Conservation (phyloP, 306 rosid species). For the Corylus americana region DNA sequence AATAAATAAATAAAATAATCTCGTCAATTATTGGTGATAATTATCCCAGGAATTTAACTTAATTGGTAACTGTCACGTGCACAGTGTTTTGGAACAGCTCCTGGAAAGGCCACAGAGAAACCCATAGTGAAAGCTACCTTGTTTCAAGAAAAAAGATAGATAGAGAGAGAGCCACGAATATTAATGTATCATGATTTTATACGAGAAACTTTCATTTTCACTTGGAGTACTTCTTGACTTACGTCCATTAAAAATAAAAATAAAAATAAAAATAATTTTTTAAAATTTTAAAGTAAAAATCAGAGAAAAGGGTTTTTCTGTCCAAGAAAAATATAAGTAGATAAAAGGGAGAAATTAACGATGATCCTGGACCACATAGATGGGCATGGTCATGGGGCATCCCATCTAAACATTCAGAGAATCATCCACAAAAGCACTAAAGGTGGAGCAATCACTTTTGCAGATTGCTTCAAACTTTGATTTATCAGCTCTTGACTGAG, state of each 20-base stretch:
- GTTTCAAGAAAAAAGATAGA: not conserved
- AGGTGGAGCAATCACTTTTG: constrained; percentile 52
- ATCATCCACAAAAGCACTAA: constrained; percentile 55
- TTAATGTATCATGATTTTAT: not conserved
- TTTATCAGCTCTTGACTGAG: constrained; percentile 23
- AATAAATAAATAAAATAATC: too few species aligned
- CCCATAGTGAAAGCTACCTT: not conserved
- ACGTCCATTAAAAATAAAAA: constrained; percentile 13
- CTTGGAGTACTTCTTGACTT: not conserved
- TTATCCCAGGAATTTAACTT: too few species aligned
- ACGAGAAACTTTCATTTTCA: not conserved
- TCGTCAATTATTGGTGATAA: too few species aligned
- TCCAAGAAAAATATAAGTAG: constrained; percentile 23
- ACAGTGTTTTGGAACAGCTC: too few species aligned
- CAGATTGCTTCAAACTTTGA: constrained; percentile 35
- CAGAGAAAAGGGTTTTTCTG: constrained; percentile 54
- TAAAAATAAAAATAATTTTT: not conserved
- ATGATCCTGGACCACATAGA: constrained; percentile 84
- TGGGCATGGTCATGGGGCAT: constrained; percentile 48
- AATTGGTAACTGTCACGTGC: too few species aligned
- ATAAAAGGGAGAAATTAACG: constrained; percentile 15
- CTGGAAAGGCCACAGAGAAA: too few species aligned
- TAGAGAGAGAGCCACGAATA: not conserved
- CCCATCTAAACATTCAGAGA: constrained; percentile 48
- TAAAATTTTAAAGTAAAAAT: constrained; percentile 38